phyloP scores from a whole-genome alignment of 805 yeast genomes.

The Pachysolen tannophilus region DNA sequence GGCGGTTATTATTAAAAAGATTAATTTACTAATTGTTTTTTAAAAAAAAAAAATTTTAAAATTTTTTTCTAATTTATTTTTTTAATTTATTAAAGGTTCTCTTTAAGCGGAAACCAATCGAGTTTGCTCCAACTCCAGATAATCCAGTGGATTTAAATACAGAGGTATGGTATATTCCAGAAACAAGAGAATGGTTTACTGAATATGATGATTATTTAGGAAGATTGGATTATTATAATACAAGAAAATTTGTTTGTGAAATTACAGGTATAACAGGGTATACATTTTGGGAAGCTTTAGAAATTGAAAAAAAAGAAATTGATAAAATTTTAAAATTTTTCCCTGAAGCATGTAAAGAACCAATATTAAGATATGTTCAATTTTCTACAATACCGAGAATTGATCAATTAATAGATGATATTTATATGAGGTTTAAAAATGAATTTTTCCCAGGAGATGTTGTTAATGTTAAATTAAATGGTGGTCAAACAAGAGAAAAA shows the following conservation, averaged over 20 bases:
- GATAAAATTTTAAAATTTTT: conserved; percentile 67
- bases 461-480: conserved; percentile 48
- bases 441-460: conserved; percentile 91
- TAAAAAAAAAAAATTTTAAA: too few relatives aligned
- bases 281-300: conserved; percentile 83
- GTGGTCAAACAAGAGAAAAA: conserved; percentile 29
- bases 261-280: conserved; percentile 90
- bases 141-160: conserved; percentile 48
- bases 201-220: conserved; percentile 68
- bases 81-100: too few relatives aligned
- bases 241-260: conserved; percentile 86
- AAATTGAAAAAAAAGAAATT: conserved; percentile 61
- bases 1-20: too few relatives aligned
- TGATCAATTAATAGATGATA: conserved; percentile 82
- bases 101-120: conserved; percentile 66
- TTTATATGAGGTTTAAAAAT: conserved; percentile 65
- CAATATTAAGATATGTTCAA: conserved; percentile 78
- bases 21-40: too few relatives aligned
- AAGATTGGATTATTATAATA: conserved; percentile 64
- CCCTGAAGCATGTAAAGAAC: conserved; percentile 89
- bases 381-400: conserved; percentile 75
- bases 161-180: conserved; percentile 74
- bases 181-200: conserved; percentile 84
- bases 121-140: conserved; percentile 46
- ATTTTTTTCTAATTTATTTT: too few relatives aligned